Base-by-base conservation (phyloP, 1,284 basidiomycete species). In the Leccinum ponderosum region DNA sequence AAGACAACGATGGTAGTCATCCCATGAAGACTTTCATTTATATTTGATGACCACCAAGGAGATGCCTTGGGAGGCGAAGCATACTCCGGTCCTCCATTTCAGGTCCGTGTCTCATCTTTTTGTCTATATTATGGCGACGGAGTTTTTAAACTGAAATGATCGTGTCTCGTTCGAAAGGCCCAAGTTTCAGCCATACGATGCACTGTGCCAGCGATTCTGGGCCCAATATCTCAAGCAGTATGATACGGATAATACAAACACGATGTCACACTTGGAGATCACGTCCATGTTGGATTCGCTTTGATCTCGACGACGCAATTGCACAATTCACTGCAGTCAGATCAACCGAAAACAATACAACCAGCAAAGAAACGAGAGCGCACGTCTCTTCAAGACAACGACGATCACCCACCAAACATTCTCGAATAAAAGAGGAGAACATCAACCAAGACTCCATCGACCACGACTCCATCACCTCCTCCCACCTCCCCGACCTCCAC, bases 221-320 rank as follows among this genome's bases (percentile, higher is more conserved):
- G 81, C 89, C 1, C 90, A 94, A 66, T 95, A 95, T 72, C 84
- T 97, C 42, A 85, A 86, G 62, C 91, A 97, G 67, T 99, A 97
- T 75, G 96, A 98, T 69, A 84, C 89, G 0, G 95, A 97, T 74
- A 93, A 97, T 64, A 91, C 87, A 0, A 80, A 80, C n/a, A 77
- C 83, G 1, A 78, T 97, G 44, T 96, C 94, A 0, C 87, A 89
- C 63, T 80, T 97, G 57, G 97, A 99, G 75, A 81, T 99, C 25
- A 91, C 90, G 0, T 91, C 93, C n/a, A 97, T 98, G 94, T 89
- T 99, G 56, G 95, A 98, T 77, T 97, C 95, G 5, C 87, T 99
- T 31, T 25, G 22, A 25, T 25, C 69, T 89, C 89, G 63, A 76
- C 80, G 61, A 72, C 71, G 31, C 76, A 78, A 61, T 39, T 67